Percentiles rank a stretch among this genome's conserved stretches.
phyloP scores from a whole-genome alignment of 1,284 basidiomycete genomes.

The Ceratobasidium sp. region DNA sequence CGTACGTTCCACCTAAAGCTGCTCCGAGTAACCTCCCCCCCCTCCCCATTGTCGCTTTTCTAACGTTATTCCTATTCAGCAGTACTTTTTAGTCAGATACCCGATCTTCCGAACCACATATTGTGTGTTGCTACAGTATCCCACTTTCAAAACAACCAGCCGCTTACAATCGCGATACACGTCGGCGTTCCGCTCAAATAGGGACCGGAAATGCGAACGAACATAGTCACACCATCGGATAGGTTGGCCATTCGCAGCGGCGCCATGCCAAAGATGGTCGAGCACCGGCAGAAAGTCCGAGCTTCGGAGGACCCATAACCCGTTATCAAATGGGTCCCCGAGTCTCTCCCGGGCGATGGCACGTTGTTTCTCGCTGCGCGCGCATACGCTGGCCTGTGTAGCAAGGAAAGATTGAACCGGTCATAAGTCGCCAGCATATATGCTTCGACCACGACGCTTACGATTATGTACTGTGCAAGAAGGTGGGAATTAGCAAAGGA shows the following conservation, averaged over 20 bases:
- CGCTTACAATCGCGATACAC: too few species aligned
- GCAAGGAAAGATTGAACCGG: neutral
- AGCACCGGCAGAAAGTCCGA: constrained; percentile 3
- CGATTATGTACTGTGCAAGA: constrained; percentile 10
- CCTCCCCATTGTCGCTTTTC: too few species aligned
- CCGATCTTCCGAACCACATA: too few species aligned
- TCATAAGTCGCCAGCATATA: neutral
- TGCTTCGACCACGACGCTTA: neutral
- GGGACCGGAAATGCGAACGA: neutral
- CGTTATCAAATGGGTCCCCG: too few species aligned
- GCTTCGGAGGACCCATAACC: neutral
- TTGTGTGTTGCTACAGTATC: too few species aligned
- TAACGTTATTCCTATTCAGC: too few species aligned
- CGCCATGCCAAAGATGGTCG: constrained; percentile 23
- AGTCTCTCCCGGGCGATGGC: neutral
- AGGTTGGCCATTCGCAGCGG: constrained; percentile 8
- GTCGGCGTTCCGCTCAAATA: neutral
- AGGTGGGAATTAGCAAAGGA: neutral
- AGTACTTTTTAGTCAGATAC: too few species aligned
- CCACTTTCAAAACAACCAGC: too few species aligned
- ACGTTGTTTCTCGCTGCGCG: constrained; percentile 5
- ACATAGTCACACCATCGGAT: constrained; percentile 23
- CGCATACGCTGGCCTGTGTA: constrained; percentile 9
- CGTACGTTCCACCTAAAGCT: too few species aligned
- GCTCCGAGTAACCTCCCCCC: too few species aligned